Conservation (phyloP, 1,284 basidiomycete genomes). For the Puccinia coronata region DNA sequence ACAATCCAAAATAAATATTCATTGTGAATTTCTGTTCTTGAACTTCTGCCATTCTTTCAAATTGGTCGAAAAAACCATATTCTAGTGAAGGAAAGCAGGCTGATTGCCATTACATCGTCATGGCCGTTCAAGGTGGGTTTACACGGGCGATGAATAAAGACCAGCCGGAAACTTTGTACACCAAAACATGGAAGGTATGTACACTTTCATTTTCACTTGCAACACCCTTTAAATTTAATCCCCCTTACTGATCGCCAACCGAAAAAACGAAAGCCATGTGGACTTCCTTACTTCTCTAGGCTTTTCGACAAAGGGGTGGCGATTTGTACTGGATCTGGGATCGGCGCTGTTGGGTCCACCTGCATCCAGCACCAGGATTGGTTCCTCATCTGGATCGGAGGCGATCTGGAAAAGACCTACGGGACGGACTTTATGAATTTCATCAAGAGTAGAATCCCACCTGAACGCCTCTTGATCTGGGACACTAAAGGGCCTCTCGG, state of each 20-base stretch:
- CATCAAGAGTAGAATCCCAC: conserved; percentile 68
- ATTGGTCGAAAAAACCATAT: no score
- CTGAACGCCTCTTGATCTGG: conserved; percentile 71
- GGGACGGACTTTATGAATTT: conserved; percentile 72
- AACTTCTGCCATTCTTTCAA: no score
- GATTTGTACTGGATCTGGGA: conserved; percentile 74
- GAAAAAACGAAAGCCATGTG: conserved; percentile 69
- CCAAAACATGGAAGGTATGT: conserved; percentile 50
- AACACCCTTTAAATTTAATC: no score
- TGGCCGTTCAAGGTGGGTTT: conserved; percentile 49
- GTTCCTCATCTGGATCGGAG: conserved; percentile 69
- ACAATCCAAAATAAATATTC: neutral
- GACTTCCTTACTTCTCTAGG: conserved; percentile 73
- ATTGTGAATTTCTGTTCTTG: no score
- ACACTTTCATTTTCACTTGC: no score
- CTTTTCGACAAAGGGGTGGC: conserved; percentile 73
- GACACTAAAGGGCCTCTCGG: conserved; percentile 70
- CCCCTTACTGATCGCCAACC: no score
- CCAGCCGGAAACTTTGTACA: conserved; percentile 39
- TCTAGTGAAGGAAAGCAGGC: conserved; percentile 45
- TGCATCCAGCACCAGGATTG: conserved; percentile 71
- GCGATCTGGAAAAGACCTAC: conserved; percentile 66
- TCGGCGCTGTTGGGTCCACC: conserved; percentile 73
- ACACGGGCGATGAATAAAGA: conserved; percentile 46
- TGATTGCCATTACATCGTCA: conserved; percentile 49